Evolutionary conservation across 768 basidiomycete genomes (phyloP).

Genomic region (Tylopilus felleus): DNA sequence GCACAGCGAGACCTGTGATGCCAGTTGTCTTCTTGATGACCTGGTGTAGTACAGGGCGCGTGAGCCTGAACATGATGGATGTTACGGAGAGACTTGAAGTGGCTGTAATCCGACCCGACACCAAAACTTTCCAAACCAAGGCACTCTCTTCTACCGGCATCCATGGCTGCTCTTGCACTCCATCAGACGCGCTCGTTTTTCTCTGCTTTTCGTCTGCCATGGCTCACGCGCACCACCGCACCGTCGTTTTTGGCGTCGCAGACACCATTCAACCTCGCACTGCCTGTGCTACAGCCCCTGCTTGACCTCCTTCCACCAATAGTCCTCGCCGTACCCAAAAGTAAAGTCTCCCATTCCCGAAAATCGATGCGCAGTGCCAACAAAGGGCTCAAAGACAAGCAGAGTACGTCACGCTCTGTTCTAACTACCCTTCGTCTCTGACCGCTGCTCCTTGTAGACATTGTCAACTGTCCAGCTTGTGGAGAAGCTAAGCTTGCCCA

Average conservation of each 20-base stretch:
- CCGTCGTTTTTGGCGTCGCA: slow-evolving; percentile 24
- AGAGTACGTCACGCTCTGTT: slow-evolving; percentile 47
- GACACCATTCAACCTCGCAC: slow-evolving; percentile 32
- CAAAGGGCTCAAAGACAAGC: slow-evolving; percentile 93
- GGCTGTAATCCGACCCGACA: slow-evolving; percentile 1
- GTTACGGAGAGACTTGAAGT: slow-evolving; percentile 17
- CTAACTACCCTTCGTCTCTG: not conserved
- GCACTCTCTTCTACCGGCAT: not conserved
- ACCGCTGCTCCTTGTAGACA: slow-evolving; percentile 47
- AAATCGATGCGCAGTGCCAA: slow-evolving; percentile 95
- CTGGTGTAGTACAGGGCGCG: slow-evolving; percentile 65
- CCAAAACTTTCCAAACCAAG: not conserved
- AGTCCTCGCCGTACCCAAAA: slow-evolving; percentile 91
- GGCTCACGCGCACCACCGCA: slow-evolving; percentile 19
- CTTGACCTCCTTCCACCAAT: slow-evolving; percentile 83
- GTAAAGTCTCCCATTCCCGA: slow-evolving; percentile 87
- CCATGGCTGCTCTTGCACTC: slow-evolving; percentile 43
- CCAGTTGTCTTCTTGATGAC: slow-evolving; percentile 78
- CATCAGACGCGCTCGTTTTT: slow-evolving; percentile 31
- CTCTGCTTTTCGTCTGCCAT: slow-evolving; percentile 22
- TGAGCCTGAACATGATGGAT: slow-evolving; percentile 67
- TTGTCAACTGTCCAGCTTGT: slow-evolving; percentile 88
- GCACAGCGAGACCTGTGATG: slow-evolving; percentile 78
- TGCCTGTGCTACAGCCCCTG: slow-evolving; percentile 45
- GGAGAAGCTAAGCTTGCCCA: slow-evolving; percentile 87